Percentiles rank a stretch among this genome's conserved stretches.
phyloP scores from a whole-genome alignment of 345 rosid genomes.

The Diplotaxis tenuifolia region DNA sequence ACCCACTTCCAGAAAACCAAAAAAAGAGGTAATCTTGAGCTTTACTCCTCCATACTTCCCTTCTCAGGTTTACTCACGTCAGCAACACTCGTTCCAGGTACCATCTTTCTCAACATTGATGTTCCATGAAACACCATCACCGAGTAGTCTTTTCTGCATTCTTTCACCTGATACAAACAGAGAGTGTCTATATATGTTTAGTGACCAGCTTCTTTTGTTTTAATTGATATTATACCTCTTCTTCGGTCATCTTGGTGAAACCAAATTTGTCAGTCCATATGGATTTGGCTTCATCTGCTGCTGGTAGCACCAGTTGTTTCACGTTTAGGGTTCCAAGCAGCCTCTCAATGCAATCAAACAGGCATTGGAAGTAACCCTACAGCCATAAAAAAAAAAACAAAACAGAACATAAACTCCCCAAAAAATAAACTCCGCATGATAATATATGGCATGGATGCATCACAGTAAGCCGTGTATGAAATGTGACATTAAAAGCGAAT shows the following conservation, averaged over 20 bases:
- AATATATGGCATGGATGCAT: background rate
- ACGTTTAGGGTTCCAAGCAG: conserved; percentile 65
- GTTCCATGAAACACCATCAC: conserved; percentile 85
- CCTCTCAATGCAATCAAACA: conserved; percentile 71
- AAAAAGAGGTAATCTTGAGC: too few species aligned
- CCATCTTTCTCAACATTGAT: conserved; percentile 67
- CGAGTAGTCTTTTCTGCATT: conserved; percentile 55
- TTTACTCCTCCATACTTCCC: conserved; percentile 27
- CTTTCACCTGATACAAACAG: conserved; percentile 21
- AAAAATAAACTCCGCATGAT: too few species aligned
- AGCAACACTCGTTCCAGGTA: too few species aligned
- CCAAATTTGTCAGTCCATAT: conserved; percentile 88
- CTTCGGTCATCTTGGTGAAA: conserved; percentile 52
- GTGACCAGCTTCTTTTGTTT: background rate
- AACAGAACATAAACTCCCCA: too few species aligned
- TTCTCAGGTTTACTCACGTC: conserved; percentile 30
- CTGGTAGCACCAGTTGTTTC: conserved; percentile 74
- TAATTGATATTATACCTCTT: conserved; percentile 49
- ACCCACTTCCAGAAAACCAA: too few species aligned
- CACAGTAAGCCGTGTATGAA: background rate
- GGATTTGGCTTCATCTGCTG: conserved; percentile 86
- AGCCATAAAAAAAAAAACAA: background rate
- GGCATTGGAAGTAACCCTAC: conserved; percentile 86
- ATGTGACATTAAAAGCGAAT: background rate
- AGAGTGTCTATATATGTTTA: background rate